Conservation (phyloP, 2,329 filamentous ascomycete species). For the Dothistroma septosporum region DNA sequence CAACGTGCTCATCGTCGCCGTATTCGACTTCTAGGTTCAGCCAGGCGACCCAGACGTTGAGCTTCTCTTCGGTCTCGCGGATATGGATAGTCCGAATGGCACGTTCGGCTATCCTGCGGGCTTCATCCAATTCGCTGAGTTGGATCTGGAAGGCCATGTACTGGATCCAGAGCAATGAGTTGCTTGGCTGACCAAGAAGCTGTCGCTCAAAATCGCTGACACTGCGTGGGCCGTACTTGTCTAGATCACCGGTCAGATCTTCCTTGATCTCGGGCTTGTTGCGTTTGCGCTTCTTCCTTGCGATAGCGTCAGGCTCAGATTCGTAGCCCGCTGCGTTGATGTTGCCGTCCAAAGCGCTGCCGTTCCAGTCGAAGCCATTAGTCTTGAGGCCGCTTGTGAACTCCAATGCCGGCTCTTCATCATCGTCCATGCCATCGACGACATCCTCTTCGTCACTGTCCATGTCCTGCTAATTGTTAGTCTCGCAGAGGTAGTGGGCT, state of each 20-base stretch:
- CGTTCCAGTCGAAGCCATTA: conserved; percentile 84
- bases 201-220: conserved; percentile 90
- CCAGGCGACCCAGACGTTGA: conserved; percentile 92
- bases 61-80: conserved; percentile 83
- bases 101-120: conserved; percentile 82
- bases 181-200: conserved; percentile 85
- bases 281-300: conserved; percentile 55
- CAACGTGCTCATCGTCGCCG: conserved; percentile 68
- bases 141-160: conserved; percentile 99
- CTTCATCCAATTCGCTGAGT: conserved; percentile 81
- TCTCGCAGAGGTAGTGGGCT: conserved; percentile 41
- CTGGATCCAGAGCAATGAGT: conserved; percentile 87
- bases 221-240: conserved; percentile 81
- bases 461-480: conserved; percentile 29
- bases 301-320: conserved; percentile 50
- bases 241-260: conserved; percentile 87
- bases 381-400: conserved; percentile 55
- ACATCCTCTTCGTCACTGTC: conserved; percentile 46
- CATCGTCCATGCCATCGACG: conserved; percentile 43
- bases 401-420: conserved; percentile 28
- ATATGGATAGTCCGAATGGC: conserved; percentile 89
- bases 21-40: conserved; percentile 93
- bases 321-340: conserved; percentile 55
- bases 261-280: conserved; percentile 77
- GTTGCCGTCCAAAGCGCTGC: conserved; percentile 50